Percentiles rank a stretch among this genome's conserved stretches.
phyloP scores from a whole-genome alignment of 352 stramenopile genomes.

The Thalassiosira delicatula region DNA sequence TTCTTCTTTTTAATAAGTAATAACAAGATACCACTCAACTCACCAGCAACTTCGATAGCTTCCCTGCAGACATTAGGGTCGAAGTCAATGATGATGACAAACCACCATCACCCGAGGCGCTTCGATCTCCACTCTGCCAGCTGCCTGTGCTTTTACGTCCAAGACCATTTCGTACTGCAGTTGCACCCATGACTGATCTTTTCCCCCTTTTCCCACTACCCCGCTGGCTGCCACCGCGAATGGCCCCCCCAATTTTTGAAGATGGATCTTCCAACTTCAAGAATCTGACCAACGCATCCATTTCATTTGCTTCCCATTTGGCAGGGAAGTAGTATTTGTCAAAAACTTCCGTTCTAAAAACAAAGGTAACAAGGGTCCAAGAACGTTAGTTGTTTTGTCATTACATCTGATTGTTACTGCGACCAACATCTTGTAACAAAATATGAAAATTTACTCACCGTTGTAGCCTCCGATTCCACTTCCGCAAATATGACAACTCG shows the following conservation, averaged over 20 bases:
- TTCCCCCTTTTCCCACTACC: not conserved
- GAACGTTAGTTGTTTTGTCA: not conserved
- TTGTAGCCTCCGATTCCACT: too few species aligned
- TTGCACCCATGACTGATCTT: too few species aligned
- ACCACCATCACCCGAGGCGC: not conserved
- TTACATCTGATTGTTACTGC: not conserved
- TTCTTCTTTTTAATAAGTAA: too few species aligned
- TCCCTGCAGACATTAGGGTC: not conserved
- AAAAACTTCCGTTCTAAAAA: slow-evolving; percentile 14
- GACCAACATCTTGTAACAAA: not conserved
- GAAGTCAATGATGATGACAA: slow-evolving; percentile 7
- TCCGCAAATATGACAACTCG: too few species aligned
- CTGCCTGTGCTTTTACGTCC: not conserved
- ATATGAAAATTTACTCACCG: slow-evolving; percentile 1
- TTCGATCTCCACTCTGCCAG: too few species aligned
- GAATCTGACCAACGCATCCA: slow-evolving; percentile 7
- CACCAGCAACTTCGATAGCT: slow-evolving; percentile 14
- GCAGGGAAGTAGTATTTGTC: slow-evolving; percentile 21
- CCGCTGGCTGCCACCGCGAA: not conserved
- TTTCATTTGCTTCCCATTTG: slow-evolving; percentile 21
- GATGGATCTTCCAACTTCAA: slow-evolving; percentile 4
- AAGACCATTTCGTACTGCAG: not conserved
- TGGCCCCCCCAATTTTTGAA: not conserved
- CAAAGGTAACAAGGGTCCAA: too few species aligned
- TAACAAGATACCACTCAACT: too few species aligned